Percentiles rank a stretch among this genome's conserved stretches.
These are phyloP conservation scores for Rhazya stricta DNA, from an alignment of 257 asterid genomes.

Conservation along the genomic window DNA sequence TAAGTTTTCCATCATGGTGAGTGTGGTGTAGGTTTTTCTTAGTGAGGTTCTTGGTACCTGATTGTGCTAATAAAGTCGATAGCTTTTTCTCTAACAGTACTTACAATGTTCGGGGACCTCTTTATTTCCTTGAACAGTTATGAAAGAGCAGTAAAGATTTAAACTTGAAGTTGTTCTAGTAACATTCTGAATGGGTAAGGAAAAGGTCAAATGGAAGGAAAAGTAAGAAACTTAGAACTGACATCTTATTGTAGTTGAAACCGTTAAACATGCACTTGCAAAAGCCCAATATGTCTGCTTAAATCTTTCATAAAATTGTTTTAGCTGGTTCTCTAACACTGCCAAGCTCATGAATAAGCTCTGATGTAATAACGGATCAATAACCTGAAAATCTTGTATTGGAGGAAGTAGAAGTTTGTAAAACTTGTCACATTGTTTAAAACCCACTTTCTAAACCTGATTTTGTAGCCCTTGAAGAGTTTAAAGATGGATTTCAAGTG, in stretches of 20 bases:
- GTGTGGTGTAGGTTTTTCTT: background rate
- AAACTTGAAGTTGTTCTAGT: background rate
- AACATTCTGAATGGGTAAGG: background rate
- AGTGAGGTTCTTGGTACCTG: background rate
- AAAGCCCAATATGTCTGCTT: background rate
- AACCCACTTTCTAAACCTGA: background rate
- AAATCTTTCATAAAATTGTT: background rate
- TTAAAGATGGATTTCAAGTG: slow-evolving; percentile 53
- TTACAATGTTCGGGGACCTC: background rate
- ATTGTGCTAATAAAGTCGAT: background rate
- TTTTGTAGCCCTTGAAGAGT: slow-evolving; percentile 30
- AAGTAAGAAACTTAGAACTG: background rate
- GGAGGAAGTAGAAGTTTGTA: background rate
- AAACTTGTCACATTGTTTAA: background rate
- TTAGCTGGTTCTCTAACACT: background rate
- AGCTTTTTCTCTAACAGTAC: background rate
- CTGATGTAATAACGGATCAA: background rate
- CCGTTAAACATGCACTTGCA: background rate
- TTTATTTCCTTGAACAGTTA: background rate
- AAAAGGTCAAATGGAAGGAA: background rate
- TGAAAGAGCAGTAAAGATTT: background rate
- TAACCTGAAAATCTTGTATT: background rate
- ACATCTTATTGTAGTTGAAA: background rate
- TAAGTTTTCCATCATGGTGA: background rate
- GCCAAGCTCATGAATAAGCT: background rate